Evolutionary conservation across 192 early-diverging fungal genomes (phyloP), one percentile per base, ranked within the genome.

Genomic region (Coemansia asiatica): DNA sequence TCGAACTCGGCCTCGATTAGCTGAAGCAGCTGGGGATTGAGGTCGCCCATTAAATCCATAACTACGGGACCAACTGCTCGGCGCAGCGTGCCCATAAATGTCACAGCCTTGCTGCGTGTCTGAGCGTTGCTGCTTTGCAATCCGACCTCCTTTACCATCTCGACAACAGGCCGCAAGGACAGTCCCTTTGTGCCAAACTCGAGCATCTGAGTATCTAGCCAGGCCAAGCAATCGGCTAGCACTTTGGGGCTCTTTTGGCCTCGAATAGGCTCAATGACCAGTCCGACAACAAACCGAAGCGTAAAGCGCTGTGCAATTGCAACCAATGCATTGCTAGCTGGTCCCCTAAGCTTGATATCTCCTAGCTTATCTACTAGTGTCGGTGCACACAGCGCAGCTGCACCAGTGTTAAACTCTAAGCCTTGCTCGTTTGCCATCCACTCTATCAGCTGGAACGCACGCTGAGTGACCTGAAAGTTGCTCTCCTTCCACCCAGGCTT

Each of bases 401-500:
- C 83, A 0, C 88, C 85, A 6, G 85, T 87, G 31, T 81, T 86
- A 62, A 96, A 96, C 10, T 85, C 81, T 18, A 88, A 72, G 19
- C 80, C 57, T 6, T 85, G 71, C 27, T 82, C 80, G 19, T 72
- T 63, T 27, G 92, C 88, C 61, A 94, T 81, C 35, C 86, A 76
- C 61, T 92, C 85, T 60, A 95, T 87, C 1, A 90, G 77, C 61
- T 89, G 85, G 72, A 92, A 89, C 57, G 93, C 81, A 15, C 87
- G 90, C 6, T 84, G 76, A 56, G 85, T 89, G 29, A 95, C 89
- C 64, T 99, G 96, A 72, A 98, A 98, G 79, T 99, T 99, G 83
- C 86, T 94, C 69, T 99, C 97, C 75, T 98, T 98, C 92, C 92
- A 96, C 4, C 96, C 95, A 0, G 94, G 94, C 28, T 91, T 93